phyloP scores from a whole-genome alignment of 2,329 filamentous ascomycete species.

The Myrmaecium sp. region DNA sequence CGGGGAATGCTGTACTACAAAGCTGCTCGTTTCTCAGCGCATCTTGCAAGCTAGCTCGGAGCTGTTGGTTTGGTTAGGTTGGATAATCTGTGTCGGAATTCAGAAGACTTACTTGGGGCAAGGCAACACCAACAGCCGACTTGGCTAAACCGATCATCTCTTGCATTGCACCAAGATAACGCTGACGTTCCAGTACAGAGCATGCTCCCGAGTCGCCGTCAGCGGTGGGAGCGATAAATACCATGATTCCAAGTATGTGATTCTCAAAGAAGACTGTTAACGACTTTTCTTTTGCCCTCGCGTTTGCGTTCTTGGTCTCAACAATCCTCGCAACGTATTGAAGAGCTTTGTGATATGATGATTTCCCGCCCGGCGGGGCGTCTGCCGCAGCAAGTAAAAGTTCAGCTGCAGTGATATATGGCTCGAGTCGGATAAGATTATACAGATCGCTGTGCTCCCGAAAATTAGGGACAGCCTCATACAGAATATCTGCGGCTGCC shows the following conservation, averaged over 20 bases:
- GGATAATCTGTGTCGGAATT: neutral
- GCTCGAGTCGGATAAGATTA: slow-evolving; percentile 56
- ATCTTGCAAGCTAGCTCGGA: slow-evolving; percentile 81
- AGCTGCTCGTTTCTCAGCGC: slow-evolving; percentile 60
- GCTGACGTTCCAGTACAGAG: slow-evolving; percentile 49
- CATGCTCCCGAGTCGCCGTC: slow-evolving; percentile 48
- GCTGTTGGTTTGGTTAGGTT: slow-evolving; percentile 34
- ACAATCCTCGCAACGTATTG: slow-evolving; percentile 29
- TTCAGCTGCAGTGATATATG: slow-evolving; percentile 60
- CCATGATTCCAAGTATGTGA: slow-evolving; percentile 75
- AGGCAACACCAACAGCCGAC: slow-evolving; percentile 54
- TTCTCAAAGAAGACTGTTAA: slow-evolving; percentile 70
- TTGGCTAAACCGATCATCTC: slow-evolving; percentile 71
- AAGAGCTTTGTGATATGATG: too few relatives aligned
- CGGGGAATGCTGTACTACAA: slow-evolving; percentile 61
- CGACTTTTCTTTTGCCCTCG: slow-evolving; percentile 33
- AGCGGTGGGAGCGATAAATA: slow-evolving; percentile 60
- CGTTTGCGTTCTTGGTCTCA: slow-evolving; percentile 30
- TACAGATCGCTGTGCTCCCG: slow-evolving; percentile 44
- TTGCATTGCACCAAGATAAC: slow-evolving; percentile 67
- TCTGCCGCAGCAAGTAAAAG: slow-evolving; percentile 67
- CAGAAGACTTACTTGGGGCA: slow-evolving; percentile 55
- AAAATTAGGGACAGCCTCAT: slow-evolving; percentile 54
- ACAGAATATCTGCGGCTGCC: slow-evolving; percentile 51
- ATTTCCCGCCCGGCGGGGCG: too few relatives aligned